These are phyloP conservation scores for Thamnidium elegans DNA, from an alignment of 192 early-diverging fungal species.

Conservation along the genomic window DNA sequence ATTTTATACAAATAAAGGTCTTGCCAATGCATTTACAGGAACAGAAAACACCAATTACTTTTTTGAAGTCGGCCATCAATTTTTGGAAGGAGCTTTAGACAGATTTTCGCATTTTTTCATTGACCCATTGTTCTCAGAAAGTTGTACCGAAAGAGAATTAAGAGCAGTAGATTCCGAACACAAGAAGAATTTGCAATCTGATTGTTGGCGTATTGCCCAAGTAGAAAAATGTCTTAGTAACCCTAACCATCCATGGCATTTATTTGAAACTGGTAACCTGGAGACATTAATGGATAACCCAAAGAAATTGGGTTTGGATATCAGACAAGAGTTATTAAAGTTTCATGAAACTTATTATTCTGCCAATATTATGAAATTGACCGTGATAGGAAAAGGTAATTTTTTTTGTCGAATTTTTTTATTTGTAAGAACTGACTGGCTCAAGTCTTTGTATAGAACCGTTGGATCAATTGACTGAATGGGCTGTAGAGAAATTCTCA, in stretches of 20 bases:
- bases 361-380: slow-evolving; percentile 89
- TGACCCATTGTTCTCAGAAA: slow-evolving; percentile 74
- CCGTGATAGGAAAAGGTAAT: slow-evolving; percentile 69
- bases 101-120: slow-evolving; percentile 87
- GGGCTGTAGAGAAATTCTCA: slow-evolving; percentile 79
- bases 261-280: slow-evolving; percentile 87
- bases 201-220: slow-evolving; percentile 79
- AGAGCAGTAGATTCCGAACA: slow-evolving; percentile 90
- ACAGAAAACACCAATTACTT: slow-evolving; percentile 49
- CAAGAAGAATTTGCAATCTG: slow-evolving; percentile 85
- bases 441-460: slow-evolving; percentile 49
- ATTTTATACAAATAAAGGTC: slow-evolving; percentile 15
- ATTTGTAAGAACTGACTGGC: background rate
- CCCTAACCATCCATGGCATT: slow-evolving; percentile 70
- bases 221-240: slow-evolving; percentile 71
- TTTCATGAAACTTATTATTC: slow-evolving; percentile 88
- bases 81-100: slow-evolving; percentile 51
- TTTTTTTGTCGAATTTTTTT: background rate
- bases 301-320: slow-evolving; percentile 60
- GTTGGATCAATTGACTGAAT: slow-evolving; percentile 70
- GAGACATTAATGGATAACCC: slow-evolving; percentile 70
- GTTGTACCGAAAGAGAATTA: slow-evolving; percentile 87
- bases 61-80: slow-evolving; percentile 52
- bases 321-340: slow-evolving; percentile 73
- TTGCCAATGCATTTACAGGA: slow-evolving; percentile 49